A percentile compares a stretch with the other conserved stretches of the same genome.
Conservation (phyloP, 1,284 basidiomycete species). For the Schizophyllum amplum region DNA sequence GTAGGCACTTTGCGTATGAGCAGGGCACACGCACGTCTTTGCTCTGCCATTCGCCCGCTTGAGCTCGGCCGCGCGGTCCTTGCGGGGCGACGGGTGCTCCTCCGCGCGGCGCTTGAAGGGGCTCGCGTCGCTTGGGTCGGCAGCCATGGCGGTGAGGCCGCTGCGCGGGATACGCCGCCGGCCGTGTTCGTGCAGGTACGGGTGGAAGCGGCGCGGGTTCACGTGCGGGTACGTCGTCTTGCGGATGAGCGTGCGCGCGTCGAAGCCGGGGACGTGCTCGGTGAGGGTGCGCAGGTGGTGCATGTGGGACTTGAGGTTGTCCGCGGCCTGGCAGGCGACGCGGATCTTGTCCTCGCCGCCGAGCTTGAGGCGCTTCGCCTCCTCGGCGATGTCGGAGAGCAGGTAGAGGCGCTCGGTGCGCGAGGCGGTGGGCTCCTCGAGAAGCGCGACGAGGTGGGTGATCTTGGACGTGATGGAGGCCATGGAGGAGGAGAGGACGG, state of each 20-base stretch:
- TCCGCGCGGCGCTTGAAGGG: constrained; percentile 56
- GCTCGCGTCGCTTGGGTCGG: constrained; percentile 39
- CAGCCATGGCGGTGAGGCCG: constrained; percentile 39
- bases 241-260: constrained; percentile 46
- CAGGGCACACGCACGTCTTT: constrained; percentile 44
- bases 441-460: constrained; percentile 63
- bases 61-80: constrained; percentile 32
- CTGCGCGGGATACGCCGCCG: constrained; percentile 38
- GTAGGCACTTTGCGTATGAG: constrained; percentile 2
- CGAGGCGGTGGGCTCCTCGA: constrained; percentile 59
- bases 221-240: constrained; percentile 70
- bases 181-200: constrained; percentile 43
- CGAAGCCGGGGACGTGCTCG: constrained; percentile 62
- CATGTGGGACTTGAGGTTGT: constrained; percentile 74
- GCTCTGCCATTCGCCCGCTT: constrained; percentile 15
- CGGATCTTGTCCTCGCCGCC: constrained; percentile 99
- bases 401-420: constrained; percentile 82
- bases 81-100: constrained; percentile 40
- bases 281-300: constrained; percentile 60
- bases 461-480: constrained; percentile 74
- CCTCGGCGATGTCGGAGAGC: constrained; percentile 89
- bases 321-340: constrained; percentile 90
- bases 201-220: constrained; percentile 56
- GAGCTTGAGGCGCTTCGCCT: constrained; percentile 84
- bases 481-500: constrained; percentile 87